phyloP scores from a whole-genome alignment of 148 eudicot species.

The Polygonum aviculare region DNA sequence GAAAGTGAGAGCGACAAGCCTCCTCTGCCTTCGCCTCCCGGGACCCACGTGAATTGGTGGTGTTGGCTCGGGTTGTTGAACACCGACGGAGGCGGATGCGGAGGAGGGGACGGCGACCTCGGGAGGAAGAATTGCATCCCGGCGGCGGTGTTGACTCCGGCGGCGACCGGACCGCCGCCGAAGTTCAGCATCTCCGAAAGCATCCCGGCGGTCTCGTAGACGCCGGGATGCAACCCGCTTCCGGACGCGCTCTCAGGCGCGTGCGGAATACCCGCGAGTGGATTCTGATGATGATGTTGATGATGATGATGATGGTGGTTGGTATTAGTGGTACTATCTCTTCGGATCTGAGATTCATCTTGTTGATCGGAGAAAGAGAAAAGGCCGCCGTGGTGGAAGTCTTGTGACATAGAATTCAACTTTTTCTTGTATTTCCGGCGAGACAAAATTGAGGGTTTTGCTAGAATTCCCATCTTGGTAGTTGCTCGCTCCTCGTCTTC shows the following conservation, averaged over 20 bases:
- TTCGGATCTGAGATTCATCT: conserved; percentile 15
- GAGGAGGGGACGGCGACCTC: conserved; percentile 26
- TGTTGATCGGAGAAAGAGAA: conserved; percentile 19
- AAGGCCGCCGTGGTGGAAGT: conserved; percentile 33
- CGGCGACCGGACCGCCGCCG: not conserved
- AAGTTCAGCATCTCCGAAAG: conserved; percentile 38
- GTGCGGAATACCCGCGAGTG: not conserved
- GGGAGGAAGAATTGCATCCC: conserved; percentile 68
- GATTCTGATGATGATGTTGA: not conserved
- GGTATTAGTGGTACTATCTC: not conserved
- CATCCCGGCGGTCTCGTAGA: conserved; percentile 30
- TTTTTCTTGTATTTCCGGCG: not conserved
- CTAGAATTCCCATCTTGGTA: not conserved
- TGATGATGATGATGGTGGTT: conserved; percentile 8
- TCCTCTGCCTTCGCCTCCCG: conserved; percentile 31
- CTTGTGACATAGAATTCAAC: conserved; percentile 61
- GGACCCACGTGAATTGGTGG: conserved; percentile 11
- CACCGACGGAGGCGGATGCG: conserved; percentile 2
- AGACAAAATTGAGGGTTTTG: not conserved
- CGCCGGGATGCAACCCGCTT: not conserved
- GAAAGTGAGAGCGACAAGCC: conserved; percentile 66
- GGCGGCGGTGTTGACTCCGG: not conserved
- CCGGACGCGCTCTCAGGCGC: not conserved
- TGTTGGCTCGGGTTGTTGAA: conserved; percentile 2
- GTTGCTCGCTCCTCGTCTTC: not conserved